Evolutionary conservation across 257 asterid species (phyloP), one percentile per base, ranked within the genome.

Genomic region (Nicotiana sylvestris): DNA sequence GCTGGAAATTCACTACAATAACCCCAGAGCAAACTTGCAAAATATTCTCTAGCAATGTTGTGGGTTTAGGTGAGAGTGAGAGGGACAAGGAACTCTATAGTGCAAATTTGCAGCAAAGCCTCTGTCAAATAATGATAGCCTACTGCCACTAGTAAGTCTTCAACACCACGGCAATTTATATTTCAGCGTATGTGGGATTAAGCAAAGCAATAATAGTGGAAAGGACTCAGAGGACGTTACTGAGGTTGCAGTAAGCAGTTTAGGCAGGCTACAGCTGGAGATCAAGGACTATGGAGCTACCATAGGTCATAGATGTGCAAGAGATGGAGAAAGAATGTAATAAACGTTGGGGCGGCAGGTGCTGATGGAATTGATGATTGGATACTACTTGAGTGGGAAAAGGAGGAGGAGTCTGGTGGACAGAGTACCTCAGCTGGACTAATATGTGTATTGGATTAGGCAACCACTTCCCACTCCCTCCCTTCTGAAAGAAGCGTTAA

Each of bases 201-300:
- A 69, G 33, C 57, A 69, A 69, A 69, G 1, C 1, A 69, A 9
- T 61, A 39, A 69, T 18, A 37, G 21, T n/a, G 32, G 4, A 68
- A 68, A 68, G 77, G 77, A 17, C 4, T 0, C 21, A 17, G 13
- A 69, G 77, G 57, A 69, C n/a, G 43, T 37, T 55, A 69, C 10
- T 69, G 77, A 69, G 77, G 57, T 69, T n/a, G 32, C 57, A 39
- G 32, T 37, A 69, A 69, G 77, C 32, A 69, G 77, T 46, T n/a
- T 17, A 39, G 77, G 57, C 18, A 69, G 43, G 56, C 77, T 69
- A 39, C 32, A 17, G 57, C 76, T 33, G 2, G 76, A 68, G 29
- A 15, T 68, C 76, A 35, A 67, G 53, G 53, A 35, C 76, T 67
- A 39, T 39, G 57, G 56, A 37, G 39, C 57, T n/a, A 39, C 32